These are phyloP conservation scores for Didymellaceae sp. DNA, from an alignment of 2,329 filamentous ascomycete species.

Conservation along the genomic window DNA sequence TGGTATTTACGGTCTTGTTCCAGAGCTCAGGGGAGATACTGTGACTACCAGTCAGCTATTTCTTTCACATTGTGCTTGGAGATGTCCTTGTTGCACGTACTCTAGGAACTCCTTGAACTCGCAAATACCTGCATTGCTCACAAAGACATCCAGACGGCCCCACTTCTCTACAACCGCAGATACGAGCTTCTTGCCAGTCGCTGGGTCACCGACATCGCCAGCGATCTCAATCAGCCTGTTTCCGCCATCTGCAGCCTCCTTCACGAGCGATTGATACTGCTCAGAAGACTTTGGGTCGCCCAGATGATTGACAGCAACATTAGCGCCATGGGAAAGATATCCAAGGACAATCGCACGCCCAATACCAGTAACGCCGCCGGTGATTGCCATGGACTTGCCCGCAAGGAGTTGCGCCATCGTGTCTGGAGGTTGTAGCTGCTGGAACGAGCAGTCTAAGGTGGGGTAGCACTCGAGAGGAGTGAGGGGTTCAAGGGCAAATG, in stretches of 20 bases:
- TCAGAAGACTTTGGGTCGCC: slow-evolving; percentile 59
- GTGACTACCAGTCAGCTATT: background rate
- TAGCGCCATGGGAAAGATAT: slow-evolving; percentile 78
- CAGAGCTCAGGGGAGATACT: slow-evolving; percentile 74
- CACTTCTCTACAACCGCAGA: slow-evolving; percentile 67
- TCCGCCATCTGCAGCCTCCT: slow-evolving; percentile 42
- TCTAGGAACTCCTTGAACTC: slow-evolving; percentile 86
- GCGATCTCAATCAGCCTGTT: slow-evolving; percentile 67
- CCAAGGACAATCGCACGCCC: slow-evolving; percentile 83
- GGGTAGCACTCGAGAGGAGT: slow-evolving; percentile 4
- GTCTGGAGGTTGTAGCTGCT: background rate
- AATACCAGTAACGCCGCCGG: slow-evolving; percentile 85
- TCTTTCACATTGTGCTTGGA: no score
- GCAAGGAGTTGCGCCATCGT: slow-evolving; percentile 60
- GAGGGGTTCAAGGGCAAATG: slow-evolving; percentile 11
- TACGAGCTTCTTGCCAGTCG: slow-evolving; percentile 74
- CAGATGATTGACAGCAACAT: slow-evolving; percentile 82
- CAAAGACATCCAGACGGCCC: slow-evolving; percentile 69
- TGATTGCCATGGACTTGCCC: slow-evolving; percentile 84
- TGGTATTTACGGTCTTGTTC: slow-evolving; percentile 74
- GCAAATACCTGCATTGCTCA: slow-evolving; percentile 89
- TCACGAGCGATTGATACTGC: slow-evolving; percentile 57
- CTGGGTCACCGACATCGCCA: slow-evolving; percentile 78
- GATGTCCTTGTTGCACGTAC: slow-evolving; percentile 47
- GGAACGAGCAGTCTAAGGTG: slow-evolving; percentile 1